phyloP scores from a whole-genome alignment of 2,329 filamentous ascomycete genomes.

The Paraphoma sp. region DNA sequence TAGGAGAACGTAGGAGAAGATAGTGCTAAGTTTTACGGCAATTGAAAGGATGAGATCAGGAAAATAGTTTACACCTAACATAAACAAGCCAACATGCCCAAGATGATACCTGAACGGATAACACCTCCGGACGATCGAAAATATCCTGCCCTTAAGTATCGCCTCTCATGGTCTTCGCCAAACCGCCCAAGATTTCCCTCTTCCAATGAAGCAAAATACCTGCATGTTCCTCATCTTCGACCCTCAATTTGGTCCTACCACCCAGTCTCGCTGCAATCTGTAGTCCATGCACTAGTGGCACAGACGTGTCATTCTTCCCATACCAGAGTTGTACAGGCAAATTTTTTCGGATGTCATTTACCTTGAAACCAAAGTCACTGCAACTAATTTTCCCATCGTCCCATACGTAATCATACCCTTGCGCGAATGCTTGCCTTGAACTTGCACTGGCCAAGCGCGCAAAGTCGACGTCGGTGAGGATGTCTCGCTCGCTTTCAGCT shows the following conservation, averaged over 20 bases:
- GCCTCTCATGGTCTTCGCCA: neutral
- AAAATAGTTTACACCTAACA: no score
- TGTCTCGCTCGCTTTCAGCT: conserved; percentile 26
- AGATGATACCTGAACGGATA: no score
- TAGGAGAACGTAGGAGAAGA: no score
- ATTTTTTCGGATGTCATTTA: conserved; percentile 46
- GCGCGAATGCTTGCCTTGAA: conserved; percentile 30
- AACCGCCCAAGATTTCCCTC: conserved; percentile 6
- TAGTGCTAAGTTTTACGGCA: no score
- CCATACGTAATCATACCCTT: conserved; percentile 38
- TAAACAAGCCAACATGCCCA: no score
- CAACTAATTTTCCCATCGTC: conserved; percentile 41
- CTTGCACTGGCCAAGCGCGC: conserved; percentile 27
- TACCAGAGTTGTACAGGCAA: conserved; percentile 48
- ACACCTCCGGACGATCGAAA: no score
- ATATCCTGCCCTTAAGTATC: no score
- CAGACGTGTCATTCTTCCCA: conserved; percentile 40
- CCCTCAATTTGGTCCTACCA: conserved; percentile 28
- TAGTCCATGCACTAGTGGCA: conserved; percentile 40
- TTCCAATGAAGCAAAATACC: conserved; percentile 15
- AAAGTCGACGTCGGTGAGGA: conserved; percentile 30
- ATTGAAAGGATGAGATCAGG: no score
- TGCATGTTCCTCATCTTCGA: conserved; percentile 43
- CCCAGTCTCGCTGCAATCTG: conserved; percentile 38
- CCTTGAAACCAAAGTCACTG: conserved; percentile 39